A percentile compares a stretch with the other conserved stretches of the same genome.
These are phyloP conservation scores for Talaromyces sp. DNA, from an alignment of 2,329 filamentous ascomycete species.

Conservation along the genomic window DNA sequence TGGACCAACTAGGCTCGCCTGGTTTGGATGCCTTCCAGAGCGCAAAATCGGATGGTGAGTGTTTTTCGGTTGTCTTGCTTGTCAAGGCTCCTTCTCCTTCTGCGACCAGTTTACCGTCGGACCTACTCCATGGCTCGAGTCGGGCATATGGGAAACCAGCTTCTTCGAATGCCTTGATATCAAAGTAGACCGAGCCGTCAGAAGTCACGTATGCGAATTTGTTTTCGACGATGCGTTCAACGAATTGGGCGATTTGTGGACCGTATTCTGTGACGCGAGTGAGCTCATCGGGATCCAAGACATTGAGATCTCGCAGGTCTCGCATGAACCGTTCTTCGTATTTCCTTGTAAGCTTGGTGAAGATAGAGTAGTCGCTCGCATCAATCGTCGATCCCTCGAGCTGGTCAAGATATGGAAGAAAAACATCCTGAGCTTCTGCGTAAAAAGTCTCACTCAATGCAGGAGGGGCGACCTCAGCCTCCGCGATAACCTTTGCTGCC, in stretches of 20 bases:
- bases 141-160: conserved; percentile 82
- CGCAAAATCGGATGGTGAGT: conserved; percentile 78
- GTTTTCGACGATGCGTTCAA: conserved; percentile 77
- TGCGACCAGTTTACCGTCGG: conserved; percentile 76
- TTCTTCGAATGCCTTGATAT: conserved; percentile 80
- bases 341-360: conserved; percentile 78
- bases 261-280: conserved; percentile 93
- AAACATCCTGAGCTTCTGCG: conserved; percentile 61
- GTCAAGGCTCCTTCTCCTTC: conserved; percentile 84
- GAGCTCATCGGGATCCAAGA: conserved; percentile 73
- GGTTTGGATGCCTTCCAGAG: conserved; percentile 91
- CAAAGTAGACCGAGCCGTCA: conserved; percentile 91
- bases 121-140: conserved; percentile 78
- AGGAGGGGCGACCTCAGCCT: conserved; percentile 27
- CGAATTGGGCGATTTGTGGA: conserved; percentile 79
- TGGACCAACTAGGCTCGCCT: conserved; percentile 87
- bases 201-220: conserved; percentile 73
- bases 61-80: conserved; percentile 63
- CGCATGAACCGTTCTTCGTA: conserved; percentile 86
- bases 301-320: conserved; percentile 84
- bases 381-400: conserved; percentile 56
- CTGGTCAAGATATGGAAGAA: conserved; percentile 77
- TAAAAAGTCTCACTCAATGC: conserved; percentile 50
- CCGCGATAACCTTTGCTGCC: conserved; percentile 52
- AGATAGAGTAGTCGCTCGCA: conserved; percentile 67